Evolutionary conservation across 2,329 filamentous ascomycete species (phyloP).

Genomic region (Colletotrichum kahawae): DNA sequence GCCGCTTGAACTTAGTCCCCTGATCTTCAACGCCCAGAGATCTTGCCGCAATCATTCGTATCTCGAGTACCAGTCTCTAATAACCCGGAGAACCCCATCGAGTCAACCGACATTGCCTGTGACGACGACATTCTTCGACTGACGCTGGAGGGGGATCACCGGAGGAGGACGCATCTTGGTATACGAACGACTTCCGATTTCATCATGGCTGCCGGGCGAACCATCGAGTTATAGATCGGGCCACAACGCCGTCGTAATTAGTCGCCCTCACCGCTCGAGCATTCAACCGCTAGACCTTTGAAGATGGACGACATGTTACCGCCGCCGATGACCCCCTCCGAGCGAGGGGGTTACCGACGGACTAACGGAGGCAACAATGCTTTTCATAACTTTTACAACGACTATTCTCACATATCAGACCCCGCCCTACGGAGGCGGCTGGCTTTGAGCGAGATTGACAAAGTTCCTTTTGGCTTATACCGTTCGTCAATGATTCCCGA

Average conservation of each 20-base stretch:
- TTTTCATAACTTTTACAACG: conserved; percentile 78
- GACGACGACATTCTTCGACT: not conserved
- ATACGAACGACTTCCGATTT: not conserved
- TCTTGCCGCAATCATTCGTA: not conserved
- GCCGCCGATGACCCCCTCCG: conserved; percentile 40
- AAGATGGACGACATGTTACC: conserved; percentile 43
- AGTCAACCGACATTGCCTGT: not conserved
- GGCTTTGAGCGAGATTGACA: conserved; percentile 80
- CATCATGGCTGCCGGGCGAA: conserved; percentile 9
- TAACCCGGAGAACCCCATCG: not conserved
- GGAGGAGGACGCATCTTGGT: not conserved
- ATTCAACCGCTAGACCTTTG: not conserved
- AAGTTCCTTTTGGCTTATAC: conserved; percentile 77
- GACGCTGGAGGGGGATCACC: not conserved
- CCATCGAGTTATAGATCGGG: conserved; percentile 11
- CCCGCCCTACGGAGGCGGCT: conserved; percentile 78
- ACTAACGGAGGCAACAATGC: conserved; percentile 70
- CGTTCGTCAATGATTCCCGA: conserved; percentile 42
- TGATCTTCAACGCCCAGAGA: not conserved
- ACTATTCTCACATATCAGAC: conserved; percentile 69
- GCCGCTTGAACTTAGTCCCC: not conserved
- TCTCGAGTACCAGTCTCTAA: not conserved
- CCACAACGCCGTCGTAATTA: not conserved
- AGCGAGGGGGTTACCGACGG: conserved; percentile 34
- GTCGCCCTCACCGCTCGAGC: not conserved